Evolutionary conservation across 192 early-diverging fungal species (phyloP).

Genomic region (Geosiphon pyriformis): DNA sequence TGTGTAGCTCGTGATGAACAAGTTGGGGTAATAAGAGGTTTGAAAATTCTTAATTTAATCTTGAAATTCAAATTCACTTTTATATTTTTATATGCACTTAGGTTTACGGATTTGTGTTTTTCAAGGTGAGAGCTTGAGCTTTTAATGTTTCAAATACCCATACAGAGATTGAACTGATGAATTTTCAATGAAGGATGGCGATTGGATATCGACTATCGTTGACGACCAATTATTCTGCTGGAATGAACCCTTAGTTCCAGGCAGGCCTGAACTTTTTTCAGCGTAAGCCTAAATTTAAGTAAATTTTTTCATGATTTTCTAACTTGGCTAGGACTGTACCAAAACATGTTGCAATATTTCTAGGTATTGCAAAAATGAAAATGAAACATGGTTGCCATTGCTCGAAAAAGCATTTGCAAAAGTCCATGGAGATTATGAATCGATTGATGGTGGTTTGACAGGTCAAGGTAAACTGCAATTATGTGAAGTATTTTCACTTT

Average conservation of each 20-base stretch:
- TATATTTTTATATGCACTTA: too few relatives aligned
- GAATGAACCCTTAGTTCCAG: too few relatives aligned
- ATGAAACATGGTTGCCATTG: slow-evolving; percentile 51
- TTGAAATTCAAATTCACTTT: too few relatives aligned
- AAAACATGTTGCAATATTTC: too few relatives aligned
- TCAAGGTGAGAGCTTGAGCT: slow-evolving; percentile 26
- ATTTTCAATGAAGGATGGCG: slow-evolving; percentile 31
- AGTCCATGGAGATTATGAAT: slow-evolving; percentile 50
- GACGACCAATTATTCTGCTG: slow-evolving; percentile 47
- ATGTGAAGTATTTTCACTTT: too few relatives aligned
- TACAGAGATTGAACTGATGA: neutral
- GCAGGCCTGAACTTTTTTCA: too few relatives aligned
- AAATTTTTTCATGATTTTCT: neutral
- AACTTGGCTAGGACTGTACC: too few relatives aligned
- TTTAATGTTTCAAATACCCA: neutral
- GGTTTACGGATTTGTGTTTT: slow-evolving; percentile 56
- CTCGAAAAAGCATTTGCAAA: slow-evolving; percentile 59
- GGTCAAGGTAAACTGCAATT: slow-evolving; percentile 38
- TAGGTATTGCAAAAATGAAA: slow-evolving; percentile 35
- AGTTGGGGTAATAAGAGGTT: too few relatives aligned
- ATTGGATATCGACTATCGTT: slow-evolving; percentile 48
- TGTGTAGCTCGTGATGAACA: slow-evolving; percentile 51
- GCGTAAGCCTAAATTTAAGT: neutral
- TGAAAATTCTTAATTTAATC: too few relatives aligned
- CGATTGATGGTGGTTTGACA: slow-evolving; percentile 38